These are phyloP conservation scores for Galerina marginata DNA, from an alignment of 768 basidiomycete genomes.

Conservation along the genomic window DNA sequence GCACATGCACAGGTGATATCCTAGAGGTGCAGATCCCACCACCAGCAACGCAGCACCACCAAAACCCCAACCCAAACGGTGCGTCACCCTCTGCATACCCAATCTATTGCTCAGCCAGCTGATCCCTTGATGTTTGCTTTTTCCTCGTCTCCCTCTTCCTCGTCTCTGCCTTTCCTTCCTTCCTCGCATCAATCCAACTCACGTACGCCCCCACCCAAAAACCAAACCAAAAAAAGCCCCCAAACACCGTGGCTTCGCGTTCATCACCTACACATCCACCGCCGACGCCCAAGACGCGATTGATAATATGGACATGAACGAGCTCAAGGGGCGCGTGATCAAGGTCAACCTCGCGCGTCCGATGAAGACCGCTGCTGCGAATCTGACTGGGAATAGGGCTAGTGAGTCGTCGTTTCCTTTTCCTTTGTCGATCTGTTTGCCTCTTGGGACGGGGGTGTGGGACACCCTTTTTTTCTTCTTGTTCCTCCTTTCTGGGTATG, in stretches of 20 bases:
- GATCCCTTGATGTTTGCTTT: too few species aligned
- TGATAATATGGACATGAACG: constrained; percentile 98
- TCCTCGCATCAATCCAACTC: not conserved
- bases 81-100: constrained; percentile 16
- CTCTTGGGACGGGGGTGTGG: too few species aligned
- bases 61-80: constrained; percentile 50
- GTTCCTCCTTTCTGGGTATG: too few species aligned
- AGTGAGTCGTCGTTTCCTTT: constrained; percentile 48
- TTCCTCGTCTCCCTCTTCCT: too few species aligned
- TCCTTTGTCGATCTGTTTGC: too few species aligned
- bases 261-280: constrained; percentile 82
- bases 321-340: constrained; percentile 74
- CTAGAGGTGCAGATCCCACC: constrained; percentile 90
- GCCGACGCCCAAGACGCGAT: constrained; percentile 95
- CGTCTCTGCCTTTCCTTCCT: not conserved
- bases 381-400: constrained; percentile 76
- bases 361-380: constrained; percentile 65
- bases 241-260: constrained; percentile 95
- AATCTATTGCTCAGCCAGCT: too few species aligned
- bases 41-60: constrained; percentile 72
- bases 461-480: too few species aligned
- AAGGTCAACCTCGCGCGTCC: constrained; percentile 89
- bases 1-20: constrained; percentile 80
- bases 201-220: not conserved
- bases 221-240: constrained; percentile 46